A percentile compares a stretch with the other conserved stretches of the same genome.
These are phyloP conservation scores for Entomortierella beljakovae DNA, from an alignment of 192 early-diverging fungal species.

Conservation along the genomic window DNA sequence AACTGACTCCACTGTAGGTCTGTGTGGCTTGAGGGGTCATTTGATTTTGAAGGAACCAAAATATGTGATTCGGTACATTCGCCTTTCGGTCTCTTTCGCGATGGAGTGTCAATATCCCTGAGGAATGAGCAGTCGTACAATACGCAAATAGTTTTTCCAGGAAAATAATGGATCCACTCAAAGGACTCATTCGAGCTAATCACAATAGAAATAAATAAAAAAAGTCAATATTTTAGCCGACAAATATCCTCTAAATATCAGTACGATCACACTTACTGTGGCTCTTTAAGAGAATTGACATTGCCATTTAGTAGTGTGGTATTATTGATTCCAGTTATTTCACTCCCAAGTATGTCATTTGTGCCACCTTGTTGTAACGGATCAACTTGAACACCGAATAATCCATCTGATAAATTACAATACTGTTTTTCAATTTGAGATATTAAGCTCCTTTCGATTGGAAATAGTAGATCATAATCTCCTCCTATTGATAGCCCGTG, in stretches of 20 bases:
- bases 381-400: too few species aligned
- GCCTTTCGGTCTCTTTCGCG: not conserved
- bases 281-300: too few species aligned
- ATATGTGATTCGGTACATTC: not conserved
- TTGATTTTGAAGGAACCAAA: not conserved
- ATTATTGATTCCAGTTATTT: not conserved
- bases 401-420: too few species aligned
- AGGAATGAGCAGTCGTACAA: constrained; percentile 3
- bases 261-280: not conserved
- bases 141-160: not conserved
- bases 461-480: too few species aligned
- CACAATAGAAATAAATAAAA: not conserved
- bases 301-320: not conserved
- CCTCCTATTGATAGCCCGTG: too few species aligned
- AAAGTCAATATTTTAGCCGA: not conserved
- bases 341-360: not conserved
- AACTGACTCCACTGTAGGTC: not conserved
- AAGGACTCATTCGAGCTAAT: not conserved
- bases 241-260: not conserved
- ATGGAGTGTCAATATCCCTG: not conserved
- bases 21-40: not conserved
- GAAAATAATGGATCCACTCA: not conserved
- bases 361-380: too few species aligned
- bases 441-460: too few species aligned
- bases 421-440: too few species aligned